A percentile compares a stretch with the other conserved stretches of the same genome.
Evolutionary conservation across 441 rosid species (phyloP).

Genomic region (Cnidoscolus chayamansa): DNA sequence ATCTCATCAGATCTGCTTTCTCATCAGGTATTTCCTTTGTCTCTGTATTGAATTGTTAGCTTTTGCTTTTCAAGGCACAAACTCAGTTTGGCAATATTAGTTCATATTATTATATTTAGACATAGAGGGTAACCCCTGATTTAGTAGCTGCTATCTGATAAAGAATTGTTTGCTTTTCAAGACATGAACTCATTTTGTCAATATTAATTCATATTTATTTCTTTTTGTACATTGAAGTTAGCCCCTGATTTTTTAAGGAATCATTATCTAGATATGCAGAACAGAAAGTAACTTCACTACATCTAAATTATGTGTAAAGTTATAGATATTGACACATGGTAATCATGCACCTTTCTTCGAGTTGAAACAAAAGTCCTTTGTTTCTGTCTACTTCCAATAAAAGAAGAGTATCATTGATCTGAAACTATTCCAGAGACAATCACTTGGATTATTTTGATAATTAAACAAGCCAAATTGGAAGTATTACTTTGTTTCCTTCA

Average conservation of each 20-base stretch:
- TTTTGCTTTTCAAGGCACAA: slow-evolving; percentile 9
- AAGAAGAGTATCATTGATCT: neutral
- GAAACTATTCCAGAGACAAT: neutral
- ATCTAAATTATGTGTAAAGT: no score
- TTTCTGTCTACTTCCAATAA: neutral
- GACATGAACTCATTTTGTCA: neutral
- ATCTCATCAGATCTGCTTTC: slow-evolving; percentile 76
- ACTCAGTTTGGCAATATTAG: neutral
- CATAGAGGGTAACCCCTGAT: neutral
- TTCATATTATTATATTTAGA: neutral
- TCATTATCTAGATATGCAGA: neutral
- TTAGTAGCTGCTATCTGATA: neutral
- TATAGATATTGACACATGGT: neutral
- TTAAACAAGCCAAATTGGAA: no score
- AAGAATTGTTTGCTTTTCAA: neutral
- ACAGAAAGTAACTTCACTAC: no score
- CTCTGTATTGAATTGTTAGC: neutral
- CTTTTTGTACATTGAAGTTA: neutral
- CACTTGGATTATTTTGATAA: neutral
- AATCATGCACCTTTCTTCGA: neutral
- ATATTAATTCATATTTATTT: neutral
- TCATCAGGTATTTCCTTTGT: slow-evolving; percentile 48
- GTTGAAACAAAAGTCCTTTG: neutral
- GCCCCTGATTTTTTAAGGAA: neutral
- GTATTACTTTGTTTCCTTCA: no score